Conservation (phyloP, 2,329 filamentous ascomycete genomes). For the Xylariaceae sp. region DNA sequence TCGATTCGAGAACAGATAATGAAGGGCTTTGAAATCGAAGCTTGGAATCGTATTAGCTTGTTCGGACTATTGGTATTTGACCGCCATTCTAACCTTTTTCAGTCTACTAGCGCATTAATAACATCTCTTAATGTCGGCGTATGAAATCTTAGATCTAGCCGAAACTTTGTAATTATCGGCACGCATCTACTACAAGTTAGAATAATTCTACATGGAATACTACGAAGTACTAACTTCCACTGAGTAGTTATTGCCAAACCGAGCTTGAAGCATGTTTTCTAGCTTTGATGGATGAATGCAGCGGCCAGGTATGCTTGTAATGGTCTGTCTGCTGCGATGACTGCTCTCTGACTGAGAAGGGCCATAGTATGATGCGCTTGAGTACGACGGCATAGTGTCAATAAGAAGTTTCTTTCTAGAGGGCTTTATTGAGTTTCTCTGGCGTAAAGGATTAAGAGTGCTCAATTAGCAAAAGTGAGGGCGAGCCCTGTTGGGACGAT, state of each 20-base stretch:
- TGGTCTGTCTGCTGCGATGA: not conserved
- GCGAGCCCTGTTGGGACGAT: no score
- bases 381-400: not conserved
- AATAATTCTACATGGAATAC: not conserved
- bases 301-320: constrained; percentile 17
- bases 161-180: constrained; percentile 13
- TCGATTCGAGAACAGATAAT: no score
- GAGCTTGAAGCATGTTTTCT: constrained; percentile 3
- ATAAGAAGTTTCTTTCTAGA: no score
- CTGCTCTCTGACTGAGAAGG: not conserved
- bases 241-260: constrained; percentile 18
- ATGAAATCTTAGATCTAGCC: constrained; percentile 6
- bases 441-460: no score
- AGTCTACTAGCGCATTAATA: no score
- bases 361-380: not conserved
- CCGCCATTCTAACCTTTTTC: no score
- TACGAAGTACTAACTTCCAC: constrained; percentile 19
- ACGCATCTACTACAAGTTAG: constrained; percentile 15
- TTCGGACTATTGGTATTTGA: no score
- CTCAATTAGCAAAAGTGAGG: no score
- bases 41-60: no score
- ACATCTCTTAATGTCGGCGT: constrained; percentile 11
- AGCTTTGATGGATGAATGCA: constrained; percentile 21
- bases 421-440: no score
- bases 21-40: no score